Evolutionary conservation across 805 yeast genomes (phyloP), one percentile per base, ranked within the genome.

Genomic region (Schizosaccharomyces osmophilus): DNA sequence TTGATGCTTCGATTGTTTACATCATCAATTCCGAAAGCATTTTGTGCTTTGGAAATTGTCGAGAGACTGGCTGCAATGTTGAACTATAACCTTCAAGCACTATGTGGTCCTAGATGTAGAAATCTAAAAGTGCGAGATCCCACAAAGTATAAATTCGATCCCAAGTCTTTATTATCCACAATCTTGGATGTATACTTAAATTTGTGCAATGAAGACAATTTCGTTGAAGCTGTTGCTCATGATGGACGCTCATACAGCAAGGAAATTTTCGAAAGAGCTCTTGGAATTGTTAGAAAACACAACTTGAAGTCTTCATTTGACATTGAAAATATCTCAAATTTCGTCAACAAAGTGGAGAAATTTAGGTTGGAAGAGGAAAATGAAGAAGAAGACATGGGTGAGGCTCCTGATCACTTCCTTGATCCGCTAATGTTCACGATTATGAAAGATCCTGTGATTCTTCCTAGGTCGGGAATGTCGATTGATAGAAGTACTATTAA

Each of bases 371-470:
- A 69, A 9, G 66, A 67, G 61, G 68, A 67, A 61, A 71, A 70
- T 55, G 68, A 66, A 15, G 90, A 85, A 63, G 68, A 80, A 64
- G 96, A 87, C 69, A 76, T 87, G 66, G 97, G 95, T 31, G 98
- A 93, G 61, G 79, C 86, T 19, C 99, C 99, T 0, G 98, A 93
- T 69, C 97, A 93, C 70, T 93, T 83, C 69, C 78, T 93, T 66
- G 99, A 93, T 74, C 99, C 99, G 15, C 79, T 93, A 67, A 90
- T 93, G 97, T 93, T 77, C 71, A 86, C 96, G 1, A 70, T 93
- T 59, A 93, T 93, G 98, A 85, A 82, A 66, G 95, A 93, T 70
- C 99, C 99, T 0, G 98, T 93, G 4, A 83, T 79, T n/a, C 77
- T 93, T 67, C 99, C 99, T 8, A 77, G 85, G 8, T 87, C 96